Conservation (phyloP, 78 protist species). For the Polysphondylium violaceum region DNA sequence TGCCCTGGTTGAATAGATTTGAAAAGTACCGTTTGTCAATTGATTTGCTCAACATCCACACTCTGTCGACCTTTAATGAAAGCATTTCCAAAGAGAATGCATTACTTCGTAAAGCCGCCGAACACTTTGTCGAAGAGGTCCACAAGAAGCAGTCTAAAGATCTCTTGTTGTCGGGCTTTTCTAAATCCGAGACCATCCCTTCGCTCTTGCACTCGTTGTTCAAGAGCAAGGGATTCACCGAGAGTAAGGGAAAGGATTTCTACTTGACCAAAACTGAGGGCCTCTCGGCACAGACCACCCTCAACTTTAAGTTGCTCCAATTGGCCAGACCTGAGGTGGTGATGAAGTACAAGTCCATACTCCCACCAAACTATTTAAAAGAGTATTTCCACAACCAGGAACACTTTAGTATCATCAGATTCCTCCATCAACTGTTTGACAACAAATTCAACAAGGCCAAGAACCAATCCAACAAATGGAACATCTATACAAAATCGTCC, state of each 20-base stretch:
- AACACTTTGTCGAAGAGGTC: slow-evolving; percentile 43
- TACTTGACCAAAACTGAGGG: neutral
- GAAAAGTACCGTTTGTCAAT: slow-evolving; percentile 62
- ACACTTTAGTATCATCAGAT: slow-evolving; percentile 54
- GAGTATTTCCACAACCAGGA: slow-evolving; percentile 61
- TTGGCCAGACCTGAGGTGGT: slow-evolving; percentile 57
- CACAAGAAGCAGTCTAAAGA: neutral
- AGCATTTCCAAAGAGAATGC: neutral
- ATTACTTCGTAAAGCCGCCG: neutral
- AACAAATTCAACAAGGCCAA: neutral
- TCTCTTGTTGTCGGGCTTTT: slow-evolving; percentile 26
- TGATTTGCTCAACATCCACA: neutral
- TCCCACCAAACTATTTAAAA: slow-evolving; percentile 10
- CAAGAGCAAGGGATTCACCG: too few relatives aligned
- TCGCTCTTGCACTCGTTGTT: slow-evolving; percentile 5
- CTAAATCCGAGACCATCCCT: slow-evolving; percentile 47
- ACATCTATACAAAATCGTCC: slow-evolving; percentile 43
- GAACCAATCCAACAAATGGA: slow-evolving; percentile 62
- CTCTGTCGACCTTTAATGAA: slow-evolving; percentile 15
- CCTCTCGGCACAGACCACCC: neutral
- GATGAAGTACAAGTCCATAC: neutral
- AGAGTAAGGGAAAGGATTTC: too few relatives aligned
- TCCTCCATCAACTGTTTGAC: slow-evolving; percentile 12
- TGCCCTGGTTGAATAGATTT: slow-evolving; percentile 77
- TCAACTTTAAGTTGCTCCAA: slow-evolving; percentile 57